These are phyloP conservation scores for Aspergillus tubingensis DNA, from an alignment of 2,329 filamentous ascomycete species.

Conservation along the genomic window DNA sequence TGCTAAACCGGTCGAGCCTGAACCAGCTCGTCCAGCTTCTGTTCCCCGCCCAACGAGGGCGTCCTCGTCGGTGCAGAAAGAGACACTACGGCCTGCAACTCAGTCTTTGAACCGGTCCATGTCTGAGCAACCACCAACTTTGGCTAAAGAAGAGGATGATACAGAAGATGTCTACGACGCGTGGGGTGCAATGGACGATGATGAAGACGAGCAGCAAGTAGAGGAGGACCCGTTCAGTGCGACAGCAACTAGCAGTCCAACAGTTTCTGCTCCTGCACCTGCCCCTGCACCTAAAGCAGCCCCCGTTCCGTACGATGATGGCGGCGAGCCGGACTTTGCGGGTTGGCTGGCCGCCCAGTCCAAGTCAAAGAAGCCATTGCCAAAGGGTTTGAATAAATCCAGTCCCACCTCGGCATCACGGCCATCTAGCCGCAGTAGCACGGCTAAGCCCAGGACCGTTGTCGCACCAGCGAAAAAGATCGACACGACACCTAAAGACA, in stretches of 20 bases:
- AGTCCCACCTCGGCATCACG: conserved; percentile 40
- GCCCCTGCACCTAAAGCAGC: conserved; percentile 34
- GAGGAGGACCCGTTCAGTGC: conserved; percentile 46
- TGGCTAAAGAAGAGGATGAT: conserved; percentile 50
- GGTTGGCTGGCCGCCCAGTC: conserved; percentile 90
- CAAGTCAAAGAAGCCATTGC: conserved; percentile 73
- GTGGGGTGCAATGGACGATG: conserved; percentile 70
- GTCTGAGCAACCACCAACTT: conserved; percentile 42
- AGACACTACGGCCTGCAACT: conserved; percentile 25
- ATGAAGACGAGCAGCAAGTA: conserved; percentile 53
- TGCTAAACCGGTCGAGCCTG: conserved; percentile 46
- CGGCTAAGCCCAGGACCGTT: conserved; percentile 51
- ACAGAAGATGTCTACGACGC: conserved; percentile 68
- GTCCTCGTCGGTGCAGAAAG: conserved; percentile 32
- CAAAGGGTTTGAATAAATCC: conserved; percentile 77
- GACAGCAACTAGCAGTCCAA: conserved; percentile 27
- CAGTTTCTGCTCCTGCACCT: conserved; percentile 25
- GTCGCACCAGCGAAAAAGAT: conserved; percentile 64
- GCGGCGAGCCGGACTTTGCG: conserved; percentile 90
- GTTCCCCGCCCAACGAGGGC: conserved; percentile 47
- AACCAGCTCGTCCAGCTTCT: conserved; percentile 49
- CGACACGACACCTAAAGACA: conserved; percentile 61
- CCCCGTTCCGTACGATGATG: conserved; percentile 70
- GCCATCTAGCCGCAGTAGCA: conserved; percentile 40
- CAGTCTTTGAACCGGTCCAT: conserved; percentile 41